Evolutionary conservation across 345 rosid species (phyloP).

Genomic region (Populus nigra): DNA sequence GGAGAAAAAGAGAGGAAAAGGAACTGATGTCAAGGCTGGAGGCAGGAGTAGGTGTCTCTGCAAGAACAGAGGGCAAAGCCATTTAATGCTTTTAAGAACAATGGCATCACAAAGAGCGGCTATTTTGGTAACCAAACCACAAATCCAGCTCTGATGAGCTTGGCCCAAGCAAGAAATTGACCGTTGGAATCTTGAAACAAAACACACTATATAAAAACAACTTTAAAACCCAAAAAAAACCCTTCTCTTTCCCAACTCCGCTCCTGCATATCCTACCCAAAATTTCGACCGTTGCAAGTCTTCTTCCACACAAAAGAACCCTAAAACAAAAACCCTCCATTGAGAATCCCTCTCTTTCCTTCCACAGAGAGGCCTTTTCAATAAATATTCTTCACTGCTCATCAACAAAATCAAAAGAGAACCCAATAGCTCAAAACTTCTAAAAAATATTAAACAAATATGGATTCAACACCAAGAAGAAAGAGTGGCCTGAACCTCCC

Average conservation of each 20-base stretch:
- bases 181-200: constrained; percentile 7
- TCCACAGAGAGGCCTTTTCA: constrained; percentile 31
- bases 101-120: constrained; percentile 5
- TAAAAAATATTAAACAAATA: constrained; percentile 17
- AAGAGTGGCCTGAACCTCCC: constrained; percentile 85
- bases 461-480: constrained; percentile 63
- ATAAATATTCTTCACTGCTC: constrained; percentile 3
- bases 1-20: too few species aligned
- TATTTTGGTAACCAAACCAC: neutral
- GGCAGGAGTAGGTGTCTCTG: too few species aligned
- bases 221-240: neutral
- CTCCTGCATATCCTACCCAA: constrained; percentile 18
- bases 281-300: constrained; percentile 50
- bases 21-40: too few species aligned
- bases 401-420: neutral
- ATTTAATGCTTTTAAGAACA: too few species aligned
- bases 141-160: neutral
- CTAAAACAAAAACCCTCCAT: neutral
- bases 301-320: constrained; percentile 10
- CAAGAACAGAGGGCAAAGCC: too few species aligned
- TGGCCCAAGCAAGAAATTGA: neutral
- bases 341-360: constrained; percentile 21
- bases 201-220: neutral
- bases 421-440: neutral
- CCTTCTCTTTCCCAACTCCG: neutral